Base-by-base conservation (phyloP, 345 rosid species). In the Erysimum cheiranthoides region DNA sequence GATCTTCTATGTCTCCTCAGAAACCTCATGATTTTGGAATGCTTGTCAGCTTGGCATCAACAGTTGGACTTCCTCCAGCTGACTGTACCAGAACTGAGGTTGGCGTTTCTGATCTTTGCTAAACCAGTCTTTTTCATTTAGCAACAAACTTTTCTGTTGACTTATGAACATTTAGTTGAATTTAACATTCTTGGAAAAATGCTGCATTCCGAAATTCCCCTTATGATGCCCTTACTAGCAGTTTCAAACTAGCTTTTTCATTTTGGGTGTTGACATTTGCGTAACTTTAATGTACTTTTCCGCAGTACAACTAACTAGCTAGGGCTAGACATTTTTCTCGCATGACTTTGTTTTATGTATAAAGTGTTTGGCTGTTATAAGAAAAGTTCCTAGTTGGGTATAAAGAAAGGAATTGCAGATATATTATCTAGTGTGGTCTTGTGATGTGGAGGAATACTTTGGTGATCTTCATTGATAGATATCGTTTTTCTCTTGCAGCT, bases 1-100 rank as follows among this genome's bases (percentile, higher is more conserved):
- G n/a, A 6, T 66, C 42, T 6, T 60, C 68, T 67, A 5, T 71
- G 70, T 51, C 65, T 53, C 78, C 73, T 56, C 93, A 94, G 98
- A 80, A 86, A 74, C 87, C 89, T 63, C 64, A 74, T 56, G 86
- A 80, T 74, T 90, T 94, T 82, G 82, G 80, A 72, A 84, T 78
- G 76, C 78, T 88, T 74, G 83, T 88, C 81, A 68, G 73, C 61
- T 79, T 94, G 83, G 82, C 84, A 66, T 85, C 90, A 57, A 75
- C 77, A 10, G 85, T 85, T 75, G 96, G 96, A 78, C 79, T 89
- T 75, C 85, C 87, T 74, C 68, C 83, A 66, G 74, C 66, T 68
- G 84, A 82, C 79, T 56, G 61, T 79, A 84, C 84, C 61, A 83
- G 76, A 79, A 68, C 76, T 70, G 86, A 92, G 98, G 98, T 89